A percentile compares a stretch with the other conserved stretches of the same genome.
Evolutionary conservation across 1,139 yeast species (phyloP).

Genomic region (Yamadazyma trypodendri): DNA sequence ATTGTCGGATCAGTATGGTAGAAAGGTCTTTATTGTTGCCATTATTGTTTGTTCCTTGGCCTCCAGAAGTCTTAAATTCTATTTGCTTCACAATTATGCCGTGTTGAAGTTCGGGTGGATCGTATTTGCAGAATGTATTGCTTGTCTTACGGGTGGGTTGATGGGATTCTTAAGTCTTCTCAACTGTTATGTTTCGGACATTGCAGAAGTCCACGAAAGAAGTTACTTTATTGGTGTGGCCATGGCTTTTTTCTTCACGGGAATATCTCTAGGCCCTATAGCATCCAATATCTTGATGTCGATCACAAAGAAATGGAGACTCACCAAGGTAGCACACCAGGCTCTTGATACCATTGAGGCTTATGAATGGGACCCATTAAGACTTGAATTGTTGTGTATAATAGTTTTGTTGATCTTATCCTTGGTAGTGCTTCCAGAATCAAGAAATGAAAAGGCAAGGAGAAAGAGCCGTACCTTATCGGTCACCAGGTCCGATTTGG

Average conservation of each 20-base stretch:
- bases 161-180: constrained; percentile 48
- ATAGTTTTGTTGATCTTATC: constrained; percentile 28
- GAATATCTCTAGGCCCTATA: constrained; percentile 66
- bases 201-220: constrained; percentile 54
- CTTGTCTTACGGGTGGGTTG: constrained; percentile 55
- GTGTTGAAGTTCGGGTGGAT: constrained; percentile 30
- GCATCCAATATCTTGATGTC: constrained; percentile 41
- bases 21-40: constrained; percentile 46
- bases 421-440: constrained; percentile 53
- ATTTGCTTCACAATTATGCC: constrained; percentile 27
- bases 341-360: constrained; percentile 12
- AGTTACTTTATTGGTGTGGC: constrained; percentile 54
- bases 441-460: constrained; percentile 48
- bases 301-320: constrained; percentile 15
- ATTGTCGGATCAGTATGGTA: constrained; percentile 62
- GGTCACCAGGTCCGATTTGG: constrained; percentile 4
- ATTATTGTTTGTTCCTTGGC: constrained; percentile 26
- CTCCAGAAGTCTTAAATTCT: constrained; percentile 24
- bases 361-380: constrained; percentile 30
- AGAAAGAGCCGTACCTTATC: constrained; percentile 44
- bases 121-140: constrained; percentile 35
- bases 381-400: constrained; percentile 25
- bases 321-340: not conserved
- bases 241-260: constrained; percentile 55
- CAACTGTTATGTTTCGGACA: constrained; percentile 63